A percentile compares a stretch with the other conserved stretches of the same genome.
Conservation (phyloP, 1,284 basidiomycete species). For the Vanrija sp. region DNA sequence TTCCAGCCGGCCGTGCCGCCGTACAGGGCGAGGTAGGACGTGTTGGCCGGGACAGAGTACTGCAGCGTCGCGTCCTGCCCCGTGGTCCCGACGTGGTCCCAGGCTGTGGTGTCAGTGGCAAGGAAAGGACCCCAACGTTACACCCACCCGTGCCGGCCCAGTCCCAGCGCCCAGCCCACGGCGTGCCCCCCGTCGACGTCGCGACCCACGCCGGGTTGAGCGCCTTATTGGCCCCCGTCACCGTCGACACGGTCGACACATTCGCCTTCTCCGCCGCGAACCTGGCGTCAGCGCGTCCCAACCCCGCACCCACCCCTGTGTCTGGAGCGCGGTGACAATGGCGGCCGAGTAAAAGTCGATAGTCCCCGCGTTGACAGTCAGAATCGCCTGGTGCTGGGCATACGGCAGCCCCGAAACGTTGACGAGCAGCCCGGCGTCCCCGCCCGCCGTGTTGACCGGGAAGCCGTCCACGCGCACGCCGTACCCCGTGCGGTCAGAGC, state of each 20-base stretch:
- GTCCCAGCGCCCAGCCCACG: conserved; percentile 1
- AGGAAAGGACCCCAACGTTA: too few relatives aligned
- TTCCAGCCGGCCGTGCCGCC: neutral
- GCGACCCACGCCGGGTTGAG: neutral
- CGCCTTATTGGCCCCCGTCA: neutral
- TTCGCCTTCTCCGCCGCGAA: neutral
- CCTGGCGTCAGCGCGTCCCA: neutral
- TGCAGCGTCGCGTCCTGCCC: neutral
- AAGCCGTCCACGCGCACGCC: neutral
- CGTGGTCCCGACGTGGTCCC: conserved; percentile 1
- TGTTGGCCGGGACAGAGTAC: neutral
- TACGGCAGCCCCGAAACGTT: neutral
- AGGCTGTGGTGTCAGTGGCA: neutral
- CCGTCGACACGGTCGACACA: neutral
- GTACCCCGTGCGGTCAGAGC: neutral
- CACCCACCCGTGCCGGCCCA: neutral
- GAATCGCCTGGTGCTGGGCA: neutral
- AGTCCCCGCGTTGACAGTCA: neutral
- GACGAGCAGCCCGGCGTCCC: neutral
- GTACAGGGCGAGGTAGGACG: neutral
- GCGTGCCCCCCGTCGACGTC: neutral
- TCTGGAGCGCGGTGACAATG: neutral
- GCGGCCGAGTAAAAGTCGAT: neutral
- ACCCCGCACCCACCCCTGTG: neutral
- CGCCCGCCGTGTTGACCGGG: neutral